A percentile compares a stretch with the other conserved stretches of the same genome.
Evolutionary conservation across 768 basidiomycete genomes (phyloP).

Genomic region (Suillus subaureus): DNA sequence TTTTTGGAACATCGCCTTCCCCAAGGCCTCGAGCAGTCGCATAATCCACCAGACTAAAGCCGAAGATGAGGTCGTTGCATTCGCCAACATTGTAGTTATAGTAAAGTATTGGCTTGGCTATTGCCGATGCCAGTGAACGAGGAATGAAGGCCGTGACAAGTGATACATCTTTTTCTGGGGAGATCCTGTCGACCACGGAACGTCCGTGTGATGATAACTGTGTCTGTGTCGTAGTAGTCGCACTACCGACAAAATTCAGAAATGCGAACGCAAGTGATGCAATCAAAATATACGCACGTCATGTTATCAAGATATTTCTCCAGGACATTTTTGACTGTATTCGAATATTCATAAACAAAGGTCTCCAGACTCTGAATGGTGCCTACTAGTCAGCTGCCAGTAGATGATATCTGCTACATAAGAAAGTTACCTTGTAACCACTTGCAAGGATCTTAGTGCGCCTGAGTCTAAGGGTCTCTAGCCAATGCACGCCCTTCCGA

Average conservation of each 20-base stretch:
- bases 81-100: conserved; percentile 80
- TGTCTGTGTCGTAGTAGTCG: conserved; percentile 74
- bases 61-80: conserved; percentile 89
- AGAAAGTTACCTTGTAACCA: conserved; percentile 66
- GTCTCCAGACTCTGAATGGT: conserved; percentile 69
- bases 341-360: conserved; percentile 75
- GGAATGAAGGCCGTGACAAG: conserved; percentile 58
- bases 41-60: conserved; percentile 86
- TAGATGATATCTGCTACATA: conserved; percentile 1
- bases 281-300: conserved; percentile 49
- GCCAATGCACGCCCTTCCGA: conserved; percentile 84
- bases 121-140: conserved; percentile 62
- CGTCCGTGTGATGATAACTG: conserved; percentile 71
- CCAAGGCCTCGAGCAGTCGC: conserved; percentile 75
- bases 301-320: conserved; percentile 81
- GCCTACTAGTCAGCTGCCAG: conserved; percentile 11
- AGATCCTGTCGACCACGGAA: conserved; percentile 63
- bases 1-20: conserved; percentile 79
- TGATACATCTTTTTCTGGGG: conserved; percentile 68
- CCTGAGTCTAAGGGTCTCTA: conserved; percentile 86
- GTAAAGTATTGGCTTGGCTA: conserved; percentile 74
- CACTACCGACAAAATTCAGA: conserved; percentile 47
- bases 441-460: conserved; percentile 81
- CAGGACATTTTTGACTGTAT: conserved; percentile 61
- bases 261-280: conserved; percentile 1